Conservation (phyloP, 768 basidiomycete genomes). For the Leucosporidium yakuticum region DNA sequence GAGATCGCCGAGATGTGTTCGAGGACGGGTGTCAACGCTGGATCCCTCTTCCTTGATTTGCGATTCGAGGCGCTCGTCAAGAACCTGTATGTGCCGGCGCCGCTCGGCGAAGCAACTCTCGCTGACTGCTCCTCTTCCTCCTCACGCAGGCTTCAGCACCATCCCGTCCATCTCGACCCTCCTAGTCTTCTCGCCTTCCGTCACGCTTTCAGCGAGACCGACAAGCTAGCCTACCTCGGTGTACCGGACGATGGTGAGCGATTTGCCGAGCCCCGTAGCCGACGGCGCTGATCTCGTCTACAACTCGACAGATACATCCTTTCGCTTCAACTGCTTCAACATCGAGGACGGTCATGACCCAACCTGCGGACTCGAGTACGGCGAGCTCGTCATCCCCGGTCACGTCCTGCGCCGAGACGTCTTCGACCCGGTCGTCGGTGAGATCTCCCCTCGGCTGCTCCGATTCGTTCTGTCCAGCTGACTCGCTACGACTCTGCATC, state of each 20-base stretch:
- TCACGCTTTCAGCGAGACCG: slow-evolving; percentile 68
- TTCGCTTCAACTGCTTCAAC: slow-evolving; percentile 87
- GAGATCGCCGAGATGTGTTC: slow-evolving; percentile 89
- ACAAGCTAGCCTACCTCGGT: slow-evolving; percentile 72
- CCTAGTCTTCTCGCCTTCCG: slow-evolving; percentile 49
- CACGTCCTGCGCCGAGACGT: slow-evolving; percentile 71
- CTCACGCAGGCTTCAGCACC: slow-evolving; percentile 57
- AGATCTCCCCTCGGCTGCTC: neutral
- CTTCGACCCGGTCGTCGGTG: slow-evolving; percentile 71
- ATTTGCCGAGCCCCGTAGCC: slow-evolving; percentile 33
- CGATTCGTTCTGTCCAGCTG: neutral
- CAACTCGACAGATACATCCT: slow-evolving; percentile 44
- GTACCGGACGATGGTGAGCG: slow-evolving; percentile 67
- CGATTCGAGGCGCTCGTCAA: slow-evolving; percentile 78
- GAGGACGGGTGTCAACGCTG: slow-evolving; percentile 77
- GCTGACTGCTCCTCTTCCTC: neutral
- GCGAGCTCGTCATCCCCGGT: slow-evolving; percentile 79
- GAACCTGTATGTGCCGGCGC: slow-evolving; percentile 42
- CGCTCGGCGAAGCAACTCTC: neutral
- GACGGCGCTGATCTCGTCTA: neutral
- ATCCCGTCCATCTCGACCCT: slow-evolving; percentile 74
- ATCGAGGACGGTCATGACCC: slow-evolving; percentile 63
- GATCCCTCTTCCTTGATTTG: slow-evolving; percentile 78
- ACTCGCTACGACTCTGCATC: neutral
- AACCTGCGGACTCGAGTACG: slow-evolving; percentile 70